Evolutionary conservation across 2,329 filamentous ascomycete genomes (phyloP).

Genomic region (Teratosphaeria viscida): DNA sequence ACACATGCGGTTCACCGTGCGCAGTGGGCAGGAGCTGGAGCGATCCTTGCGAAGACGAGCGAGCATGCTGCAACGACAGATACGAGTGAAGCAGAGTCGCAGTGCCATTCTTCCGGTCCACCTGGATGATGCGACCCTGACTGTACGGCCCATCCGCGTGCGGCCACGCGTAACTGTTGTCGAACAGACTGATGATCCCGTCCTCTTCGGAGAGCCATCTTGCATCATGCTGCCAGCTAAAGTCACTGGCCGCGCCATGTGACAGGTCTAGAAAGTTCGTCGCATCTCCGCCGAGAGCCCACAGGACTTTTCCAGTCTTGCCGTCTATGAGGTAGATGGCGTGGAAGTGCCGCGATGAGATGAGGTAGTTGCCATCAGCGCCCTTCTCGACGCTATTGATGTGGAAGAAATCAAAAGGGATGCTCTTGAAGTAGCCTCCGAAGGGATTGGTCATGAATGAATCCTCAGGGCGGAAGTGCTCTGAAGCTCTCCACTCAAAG

Average conservation of each 20-base stretch:
- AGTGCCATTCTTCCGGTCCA: conserved; percentile 18
- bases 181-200: conserved; percentile 27
- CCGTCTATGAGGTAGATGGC: conserved; percentile 39
- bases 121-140: conserved; percentile 18
- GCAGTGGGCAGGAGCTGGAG: conserved; percentile 39
- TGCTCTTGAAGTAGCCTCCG: conserved; percentile 1
- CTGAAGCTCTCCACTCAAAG: conserved; percentile 31
- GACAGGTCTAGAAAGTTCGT: conserved; percentile 19
- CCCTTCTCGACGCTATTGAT: conserved; percentile 48
- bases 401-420: conserved; percentile 42
- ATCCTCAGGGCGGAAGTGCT: conserved; percentile 24
- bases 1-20: conserved; percentile 32
- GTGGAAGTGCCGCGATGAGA: conserved; percentile 42
- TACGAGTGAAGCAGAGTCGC: conserved; percentile 18
- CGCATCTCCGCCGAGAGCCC: conserved; percentile 34
- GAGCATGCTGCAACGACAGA: conserved; percentile 25
- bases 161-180: conserved; percentile 36
- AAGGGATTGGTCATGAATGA: conserved; percentile 10
- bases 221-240: conserved; percentile 43
- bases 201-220: conserved; percentile 31
- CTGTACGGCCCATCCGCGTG: conserved; percentile 10
- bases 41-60: conserved; percentile 40
- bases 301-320: conserved; percentile 39
- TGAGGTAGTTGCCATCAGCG: conserved; percentile 40
- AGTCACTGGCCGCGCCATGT: conserved; percentile 19